Conservation (phyloP, 257 asterid species). For the Orobanche coerulescens region DNA sequence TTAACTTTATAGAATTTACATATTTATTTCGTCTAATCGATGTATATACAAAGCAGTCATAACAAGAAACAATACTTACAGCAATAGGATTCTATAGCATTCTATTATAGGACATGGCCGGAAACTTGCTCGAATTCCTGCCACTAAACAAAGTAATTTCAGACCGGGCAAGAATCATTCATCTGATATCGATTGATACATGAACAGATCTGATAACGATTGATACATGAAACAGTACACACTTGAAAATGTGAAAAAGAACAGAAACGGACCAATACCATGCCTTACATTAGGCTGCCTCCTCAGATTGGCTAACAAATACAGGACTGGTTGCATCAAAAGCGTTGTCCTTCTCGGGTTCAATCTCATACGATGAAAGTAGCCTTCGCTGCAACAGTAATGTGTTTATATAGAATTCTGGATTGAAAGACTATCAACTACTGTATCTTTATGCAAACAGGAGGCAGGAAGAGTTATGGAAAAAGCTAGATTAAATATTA, state of each 20-base stretch:
- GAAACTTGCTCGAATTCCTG: constrained; percentile 23
- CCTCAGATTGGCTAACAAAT: constrained; percentile 30
- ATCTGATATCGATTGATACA: too few relatives aligned
- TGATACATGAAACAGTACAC: constrained; percentile 7
- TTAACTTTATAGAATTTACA: constrained; percentile 24
- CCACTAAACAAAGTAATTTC: constrained; percentile 17
- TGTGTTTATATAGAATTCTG: constrained; percentile 1
- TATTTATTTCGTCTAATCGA: constrained; percentile 28
- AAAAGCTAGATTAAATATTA: not conserved
- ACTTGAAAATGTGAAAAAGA: not conserved
- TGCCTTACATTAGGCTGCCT: constrained; percentile 28
- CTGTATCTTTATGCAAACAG: not conserved
- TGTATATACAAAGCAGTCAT: constrained; percentile 35
- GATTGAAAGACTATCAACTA: not conserved
- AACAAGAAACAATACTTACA: constrained; percentile 30
- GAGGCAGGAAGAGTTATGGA: not conserved
- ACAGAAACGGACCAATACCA: constrained; percentile 1
- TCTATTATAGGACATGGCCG: constrained; percentile 16
- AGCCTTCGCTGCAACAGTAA: constrained; percentile 40
- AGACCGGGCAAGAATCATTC: too few relatives aligned
- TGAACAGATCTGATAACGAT: not conserved
- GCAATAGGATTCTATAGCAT: constrained; percentile 22
- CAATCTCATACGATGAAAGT: constrained; percentile 52
- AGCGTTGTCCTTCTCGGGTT: constrained; percentile 29
- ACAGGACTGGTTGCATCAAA: constrained; percentile 29